phyloP scores from a whole-genome alignment of 306 rosid species.

The Rubus parviflorus region DNA sequence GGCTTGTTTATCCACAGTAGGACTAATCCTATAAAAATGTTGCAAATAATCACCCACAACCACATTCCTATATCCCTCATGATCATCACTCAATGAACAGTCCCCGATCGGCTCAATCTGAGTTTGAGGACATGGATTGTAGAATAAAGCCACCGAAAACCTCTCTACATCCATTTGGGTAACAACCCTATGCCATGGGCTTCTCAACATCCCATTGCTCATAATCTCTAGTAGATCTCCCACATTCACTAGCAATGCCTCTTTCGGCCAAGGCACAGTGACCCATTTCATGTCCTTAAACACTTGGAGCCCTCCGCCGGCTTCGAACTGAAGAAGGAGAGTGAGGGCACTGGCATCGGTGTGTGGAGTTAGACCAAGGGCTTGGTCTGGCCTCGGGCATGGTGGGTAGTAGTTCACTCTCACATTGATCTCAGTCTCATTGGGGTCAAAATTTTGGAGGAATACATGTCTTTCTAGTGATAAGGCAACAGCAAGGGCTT shows the following conservation, averaged over 20 bases:
- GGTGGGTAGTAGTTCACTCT: conserved; percentile 24
- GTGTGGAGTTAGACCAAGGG: conserved; percentile 14
- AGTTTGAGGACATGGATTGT: conserved; percentile 4
- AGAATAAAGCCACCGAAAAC: conserved; percentile 7
- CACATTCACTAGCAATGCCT: conserved; percentile 17
- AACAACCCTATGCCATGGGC: conserved; percentile 21
- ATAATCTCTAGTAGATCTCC: conserved; percentile 15
- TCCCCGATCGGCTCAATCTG: background rate
- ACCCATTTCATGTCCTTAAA: conserved; percentile 8
- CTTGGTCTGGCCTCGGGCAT: conserved; percentile 8
- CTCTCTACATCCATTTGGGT: conserved; percentile 10
- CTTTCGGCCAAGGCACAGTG: conserved; percentile 1
- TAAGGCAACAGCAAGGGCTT: conserved; percentile 3
- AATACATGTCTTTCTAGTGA: conserved; percentile 14
- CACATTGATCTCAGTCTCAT: conserved; percentile 12
- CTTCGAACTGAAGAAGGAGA: conserved; percentile 6
- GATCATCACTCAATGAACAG: background rate
- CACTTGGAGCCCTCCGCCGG: conserved; percentile 13
- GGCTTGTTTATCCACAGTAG: conserved; percentile 17
- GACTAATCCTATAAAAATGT: conserved; percentile 9
- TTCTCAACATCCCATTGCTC: conserved; percentile 12
- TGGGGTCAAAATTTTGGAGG: conserved; percentile 12
- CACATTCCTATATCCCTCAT: conserved; percentile 7
- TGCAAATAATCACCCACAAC: conserved; percentile 12
- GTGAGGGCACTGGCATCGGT: conserved; percentile 21